These are phyloP conservation scores for Aureobasidium sp. DNA, from an alignment of 2,329 filamentous ascomycete species.

Conservation along the genomic window DNA sequence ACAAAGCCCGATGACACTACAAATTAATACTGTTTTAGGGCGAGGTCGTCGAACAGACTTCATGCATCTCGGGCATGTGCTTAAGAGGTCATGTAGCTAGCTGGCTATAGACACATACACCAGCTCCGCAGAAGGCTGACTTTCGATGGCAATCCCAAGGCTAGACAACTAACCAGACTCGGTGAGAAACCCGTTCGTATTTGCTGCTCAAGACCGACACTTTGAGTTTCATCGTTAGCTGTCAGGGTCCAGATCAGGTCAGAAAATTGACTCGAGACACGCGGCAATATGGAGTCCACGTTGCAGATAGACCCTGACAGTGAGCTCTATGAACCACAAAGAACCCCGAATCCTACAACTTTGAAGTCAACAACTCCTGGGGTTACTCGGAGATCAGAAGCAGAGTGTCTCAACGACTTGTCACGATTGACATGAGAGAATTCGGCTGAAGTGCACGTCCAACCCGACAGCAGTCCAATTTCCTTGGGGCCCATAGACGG, in stretches of 20 bases:
- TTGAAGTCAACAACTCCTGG: not conserved
- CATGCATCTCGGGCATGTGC: not conserved
- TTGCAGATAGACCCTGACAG: not conserved
- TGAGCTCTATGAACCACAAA: not conserved
- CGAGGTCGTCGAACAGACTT: not conserved
- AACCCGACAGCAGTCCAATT: not conserved
- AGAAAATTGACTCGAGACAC: not conserved
- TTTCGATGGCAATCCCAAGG: not conserved
- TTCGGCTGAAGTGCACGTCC: not conserved
- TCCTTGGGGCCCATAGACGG: conserved; percentile 5
- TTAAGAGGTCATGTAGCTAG: not conserved
- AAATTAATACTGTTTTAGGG: not conserved
- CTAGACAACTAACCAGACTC: not conserved
- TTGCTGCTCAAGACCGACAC: not conserved
- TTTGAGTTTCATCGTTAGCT: conserved; percentile 3
- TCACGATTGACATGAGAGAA: not conserved
- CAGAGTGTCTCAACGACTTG: not conserved
- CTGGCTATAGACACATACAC: not conserved
- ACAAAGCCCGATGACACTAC: not conserved
- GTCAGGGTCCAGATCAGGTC: conserved; percentile 1
- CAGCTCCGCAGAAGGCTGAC: not conserved
- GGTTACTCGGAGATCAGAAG: not conserved
- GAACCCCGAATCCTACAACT: not conserved
- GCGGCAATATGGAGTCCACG: not conserved
- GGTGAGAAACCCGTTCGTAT: not conserved